Base-by-base conservation (phyloP, 805 yeast species). In the Lachancea lanzarotensis region DNA sequence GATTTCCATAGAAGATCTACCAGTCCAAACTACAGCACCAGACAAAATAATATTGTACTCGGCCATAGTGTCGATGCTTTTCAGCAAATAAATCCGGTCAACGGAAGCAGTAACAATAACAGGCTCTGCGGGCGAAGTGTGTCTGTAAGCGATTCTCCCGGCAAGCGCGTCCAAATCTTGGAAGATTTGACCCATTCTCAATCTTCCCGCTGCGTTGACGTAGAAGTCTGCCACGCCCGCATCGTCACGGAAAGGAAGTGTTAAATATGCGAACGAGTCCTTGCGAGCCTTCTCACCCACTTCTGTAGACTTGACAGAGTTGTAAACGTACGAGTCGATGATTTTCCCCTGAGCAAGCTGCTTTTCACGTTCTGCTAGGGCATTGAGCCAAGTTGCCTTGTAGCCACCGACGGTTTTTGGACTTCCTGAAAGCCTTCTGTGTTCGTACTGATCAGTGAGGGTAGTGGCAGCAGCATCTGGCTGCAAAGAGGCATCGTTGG, bases 101-200 rank as follows among this genome's bases (percentile, higher is more conserved):
- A 90, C 96, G 22, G 93, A 81, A 1, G 97, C 97, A 9, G 98
- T 90, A 35, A 90, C 98, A 61, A 90, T 84, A 65, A 89, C 88
- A 10, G 98, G 97, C 60, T 85, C 89, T 0, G 96, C 95, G 0
- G 98, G 98, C n/a, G 84, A 74, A 66, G 95, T 86, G 63, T 90
- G 97, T 58, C 85, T 76, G 63, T 89, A 85, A 18, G 96, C 95
- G 56, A 90, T 89, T 59, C 91, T 80, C 30, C 97, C 98, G 2
- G 97, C 96, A 49, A 90, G 70, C 4, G 96, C 90, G 60, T 90
- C 98, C 57, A 90, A 71, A 66, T 90, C 98, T 70, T 90, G 96
- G 66, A 90, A 90, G 51, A 90, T 72, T 63, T 89, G 96, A 34
- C 97, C 98, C 55, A 87, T 87, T 58, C 96, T 74, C 58, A 89